Evolutionary conservation across 148 eudicot species (phyloP).

Genomic region (Heliosperma pusillum): DNA sequence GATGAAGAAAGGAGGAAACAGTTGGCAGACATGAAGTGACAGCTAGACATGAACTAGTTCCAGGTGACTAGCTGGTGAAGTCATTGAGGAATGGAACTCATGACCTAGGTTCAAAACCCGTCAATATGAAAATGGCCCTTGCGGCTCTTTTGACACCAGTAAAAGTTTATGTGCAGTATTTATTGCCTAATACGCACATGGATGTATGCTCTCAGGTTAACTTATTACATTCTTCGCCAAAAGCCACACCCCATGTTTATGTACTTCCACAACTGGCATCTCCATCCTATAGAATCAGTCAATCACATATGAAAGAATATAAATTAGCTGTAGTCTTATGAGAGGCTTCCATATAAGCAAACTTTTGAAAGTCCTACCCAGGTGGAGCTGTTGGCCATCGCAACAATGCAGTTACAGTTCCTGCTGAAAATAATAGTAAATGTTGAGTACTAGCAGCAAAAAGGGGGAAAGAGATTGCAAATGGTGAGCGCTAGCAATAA

Average conservation of each 20-base stretch:
- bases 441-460: background rate
- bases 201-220: constrained; percentile 42
- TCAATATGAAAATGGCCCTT: background rate
- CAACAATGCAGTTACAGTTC: constrained; percentile 76
- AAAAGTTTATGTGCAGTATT: constrained; percentile 13
- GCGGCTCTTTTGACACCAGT: background rate
- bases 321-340: constrained; percentile 15
- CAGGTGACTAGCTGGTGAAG: background rate
- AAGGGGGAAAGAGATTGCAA: too few species aligned
- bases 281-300: constrained; percentile 66
- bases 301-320: constrained; percentile 12
- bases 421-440: constrained; percentile 30
- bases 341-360: constrained; percentile 4
- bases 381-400: constrained; percentile 99
- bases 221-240: constrained; percentile 81
- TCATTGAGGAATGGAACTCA: background rate
- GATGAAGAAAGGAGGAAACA: background rate
- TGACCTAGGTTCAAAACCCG: background rate
- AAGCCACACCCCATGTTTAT: constrained; percentile 89
- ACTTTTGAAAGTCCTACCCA: constrained; percentile 49
- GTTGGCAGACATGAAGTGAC: background rate
- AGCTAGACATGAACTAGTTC: background rate
- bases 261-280: constrained; percentile 95
- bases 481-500: constrained; percentile 4
- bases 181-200: constrained; percentile 36